Evolutionary conservation across 257 asterid species (phyloP).

Genomic region (Solanum tarapatanum): DNA sequence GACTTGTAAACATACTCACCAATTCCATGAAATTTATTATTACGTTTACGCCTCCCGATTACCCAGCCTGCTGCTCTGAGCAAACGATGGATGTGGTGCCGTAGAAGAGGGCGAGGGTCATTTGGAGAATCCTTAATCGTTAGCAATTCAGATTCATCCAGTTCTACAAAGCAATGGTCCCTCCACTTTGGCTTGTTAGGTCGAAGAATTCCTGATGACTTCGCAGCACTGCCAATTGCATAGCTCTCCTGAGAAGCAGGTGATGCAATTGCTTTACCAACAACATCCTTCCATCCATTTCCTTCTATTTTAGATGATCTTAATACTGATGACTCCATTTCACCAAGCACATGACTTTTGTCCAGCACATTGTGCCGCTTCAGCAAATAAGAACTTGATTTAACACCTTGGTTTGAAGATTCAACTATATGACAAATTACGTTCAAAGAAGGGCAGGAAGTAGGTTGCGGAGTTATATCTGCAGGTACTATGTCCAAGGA

Average conservation of each 20-base stretch:
- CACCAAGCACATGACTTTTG: conserved; percentile 26
- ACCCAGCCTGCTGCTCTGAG: conserved; percentile 88
- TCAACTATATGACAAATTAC: conserved; percentile 56
- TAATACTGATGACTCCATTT: conserved; percentile 21
- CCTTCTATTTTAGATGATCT: conserved; percentile 27
- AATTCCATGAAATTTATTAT: conserved; percentile 57
- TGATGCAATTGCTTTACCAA: conserved; percentile 37
- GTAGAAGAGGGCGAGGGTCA: conserved; percentile 93
- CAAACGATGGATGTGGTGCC: conserved; percentile 81
- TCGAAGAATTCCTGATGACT: conserved; percentile 23
- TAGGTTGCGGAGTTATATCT: conserved; percentile 21
- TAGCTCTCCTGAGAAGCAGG: conserved; percentile 90
- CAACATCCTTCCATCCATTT: conserved; percentile 39
- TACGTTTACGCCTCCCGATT: conserved; percentile 90
- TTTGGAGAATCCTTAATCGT: conserved; percentile 61
- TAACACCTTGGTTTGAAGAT: conserved; percentile 56
- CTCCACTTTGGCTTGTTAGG: conserved; percentile 79
- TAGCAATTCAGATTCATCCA: conserved; percentile 60
- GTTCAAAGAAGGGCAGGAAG: conserved; percentile 18
- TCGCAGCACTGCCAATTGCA: conserved; percentile 28
- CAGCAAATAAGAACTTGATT: conserved; percentile 40
- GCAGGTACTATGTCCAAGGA: conserved; percentile 30
- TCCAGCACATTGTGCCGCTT: conserved; percentile 20
- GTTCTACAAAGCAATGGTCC: conserved; percentile 70
- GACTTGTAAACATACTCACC: conserved; percentile 90